Percentiles rank a stretch among this genome's conserved stretches.
Conservation (phyloP, 192 early-diverging fungal species). For the Linnemannia exigua region DNA sequence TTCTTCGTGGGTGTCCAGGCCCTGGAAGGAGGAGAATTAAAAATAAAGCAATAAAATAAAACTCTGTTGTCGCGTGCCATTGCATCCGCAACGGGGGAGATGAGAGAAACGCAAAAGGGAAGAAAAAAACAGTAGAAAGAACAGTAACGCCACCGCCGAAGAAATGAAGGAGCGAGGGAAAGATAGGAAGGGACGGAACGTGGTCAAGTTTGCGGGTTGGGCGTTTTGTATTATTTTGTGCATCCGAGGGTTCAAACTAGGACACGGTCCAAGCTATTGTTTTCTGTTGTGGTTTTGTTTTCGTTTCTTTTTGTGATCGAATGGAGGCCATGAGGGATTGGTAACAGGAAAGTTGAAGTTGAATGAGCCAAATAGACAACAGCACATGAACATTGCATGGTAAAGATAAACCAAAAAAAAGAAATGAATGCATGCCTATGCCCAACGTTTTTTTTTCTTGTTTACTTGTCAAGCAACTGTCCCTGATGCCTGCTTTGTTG, state of each 20-base stretch:
- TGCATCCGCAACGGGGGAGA: background rate
- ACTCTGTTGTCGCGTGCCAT: background rate
- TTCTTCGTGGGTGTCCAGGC: background rate
- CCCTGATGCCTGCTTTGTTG: no score
- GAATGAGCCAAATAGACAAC: background rate
- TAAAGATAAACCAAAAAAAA: background rate
- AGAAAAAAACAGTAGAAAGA: background rate
- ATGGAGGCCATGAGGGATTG: background rate
- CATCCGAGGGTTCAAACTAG: background rate
- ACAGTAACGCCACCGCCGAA: background rate
- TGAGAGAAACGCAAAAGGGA: background rate
- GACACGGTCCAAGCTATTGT: constrained; percentile 8
- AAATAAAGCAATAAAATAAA: background rate
- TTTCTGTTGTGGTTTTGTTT: background rate
- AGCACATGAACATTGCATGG: background rate
- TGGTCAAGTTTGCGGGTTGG: background rate
- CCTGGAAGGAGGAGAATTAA: background rate
- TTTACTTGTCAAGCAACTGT: background rate
- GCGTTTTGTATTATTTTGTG: constrained; percentile 4
- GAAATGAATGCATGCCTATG: background rate
- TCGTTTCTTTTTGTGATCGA: background rate
- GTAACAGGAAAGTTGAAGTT: background rate
- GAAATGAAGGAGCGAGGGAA: background rate
- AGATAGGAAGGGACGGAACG: constrained; percentile 2
- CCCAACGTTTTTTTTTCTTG: constrained; percentile 2